phyloP scores from a whole-genome alignment of 306 rosid genomes.

The Rosa lucieae region DNA sequence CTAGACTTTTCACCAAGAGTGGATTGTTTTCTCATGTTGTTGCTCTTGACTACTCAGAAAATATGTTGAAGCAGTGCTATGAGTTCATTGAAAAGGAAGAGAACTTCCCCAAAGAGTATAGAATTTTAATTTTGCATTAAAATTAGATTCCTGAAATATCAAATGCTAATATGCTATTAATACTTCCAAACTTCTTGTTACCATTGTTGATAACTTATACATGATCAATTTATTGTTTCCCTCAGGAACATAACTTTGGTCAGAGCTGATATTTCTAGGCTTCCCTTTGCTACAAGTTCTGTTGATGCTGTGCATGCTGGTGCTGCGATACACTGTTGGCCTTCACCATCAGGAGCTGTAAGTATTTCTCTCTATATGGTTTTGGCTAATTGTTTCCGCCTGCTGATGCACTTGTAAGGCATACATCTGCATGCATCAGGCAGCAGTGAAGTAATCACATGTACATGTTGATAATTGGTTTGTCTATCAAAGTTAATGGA shows the following conservation, averaged over 20 bases:
- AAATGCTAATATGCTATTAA: background rate
- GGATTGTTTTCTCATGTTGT: slow-evolving; percentile 74
- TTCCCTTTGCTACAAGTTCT: slow-evolving; percentile 85
- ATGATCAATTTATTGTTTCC: slow-evolving; percentile 3
- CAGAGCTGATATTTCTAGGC: slow-evolving; percentile 91
- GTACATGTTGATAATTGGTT: background rate
- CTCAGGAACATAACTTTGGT: slow-evolving; percentile 68
- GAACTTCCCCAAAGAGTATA: slow-evolving; percentile 76
- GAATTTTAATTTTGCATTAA: slow-evolving; percentile 18
- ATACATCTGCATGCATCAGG: background rate
- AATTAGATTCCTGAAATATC: slow-evolving; percentile 7
- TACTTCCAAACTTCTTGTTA: slow-evolving; percentile 4
- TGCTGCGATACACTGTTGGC: slow-evolving; percentile 97
- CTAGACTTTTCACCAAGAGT: slow-evolving; percentile 87
- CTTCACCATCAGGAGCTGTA: slow-evolving; percentile 86
- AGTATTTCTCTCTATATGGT: slow-evolving; percentile 32
- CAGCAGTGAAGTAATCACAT: background rate
- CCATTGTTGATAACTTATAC: slow-evolving; percentile 15
- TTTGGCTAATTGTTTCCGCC: slow-evolving; percentile 28
- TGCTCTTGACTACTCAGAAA: slow-evolving; percentile 94
- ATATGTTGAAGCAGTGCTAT: slow-evolving; percentile 81
- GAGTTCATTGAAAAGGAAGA: slow-evolving; percentile 79
- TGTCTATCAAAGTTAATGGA: background rate
- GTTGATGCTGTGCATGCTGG: slow-evolving; percentile 95
- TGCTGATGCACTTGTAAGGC: slow-evolving; percentile 5